These are phyloP conservation scores for Magnusiomyces paraingens DNA, from an alignment of 1,139 yeast genomes.

Conservation along the genomic window DNA sequence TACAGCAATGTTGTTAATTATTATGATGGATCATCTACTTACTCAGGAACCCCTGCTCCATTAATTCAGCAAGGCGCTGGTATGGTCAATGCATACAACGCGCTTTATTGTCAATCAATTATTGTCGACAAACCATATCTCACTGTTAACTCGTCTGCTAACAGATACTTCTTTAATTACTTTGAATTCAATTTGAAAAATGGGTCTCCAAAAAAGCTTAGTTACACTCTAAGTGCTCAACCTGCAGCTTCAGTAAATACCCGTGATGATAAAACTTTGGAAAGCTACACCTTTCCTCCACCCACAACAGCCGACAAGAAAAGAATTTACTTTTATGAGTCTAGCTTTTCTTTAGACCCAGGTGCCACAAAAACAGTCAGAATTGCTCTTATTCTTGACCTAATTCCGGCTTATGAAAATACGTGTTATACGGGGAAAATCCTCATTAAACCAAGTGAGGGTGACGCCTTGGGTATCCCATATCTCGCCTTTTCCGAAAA, in stretches of 20 bases:
- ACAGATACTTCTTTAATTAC: slow-evolving; percentile 17
- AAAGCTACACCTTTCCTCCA: slow-evolving; percentile 7
- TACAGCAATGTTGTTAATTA: slow-evolving; percentile 16
- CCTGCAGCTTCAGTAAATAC: slow-evolving; percentile 8
- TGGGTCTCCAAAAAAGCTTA: slow-evolving; percentile 12
- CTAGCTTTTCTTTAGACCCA: slow-evolving; percentile 3
- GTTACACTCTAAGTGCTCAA: slow-evolving; percentile 14
- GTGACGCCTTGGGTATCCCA: slow-evolving; percentile 10
- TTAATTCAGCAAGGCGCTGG: slow-evolving; percentile 24
- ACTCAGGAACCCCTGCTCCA: slow-evolving; percentile 16
- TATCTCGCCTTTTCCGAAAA: slow-evolving; percentile 10
- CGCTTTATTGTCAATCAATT: slow-evolving; percentile 33
- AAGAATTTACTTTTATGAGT: not conserved
- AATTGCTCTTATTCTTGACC: not conserved
- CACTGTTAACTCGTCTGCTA: slow-evolving; percentile 21
- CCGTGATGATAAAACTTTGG: not conserved
- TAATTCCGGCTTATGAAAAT: not conserved
- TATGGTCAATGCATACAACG: slow-evolving; percentile 34
- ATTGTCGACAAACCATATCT: slow-evolving; percentile 17
- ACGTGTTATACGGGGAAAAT: slow-evolving; percentile 11
- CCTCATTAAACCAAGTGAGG: slow-evolving; percentile 4
- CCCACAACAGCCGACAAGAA: not conserved
- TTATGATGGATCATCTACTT: slow-evolving; percentile 9
- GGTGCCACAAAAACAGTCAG: slow-evolving; percentile 4
- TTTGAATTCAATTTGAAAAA: slow-evolving; percentile 19